phyloP scores from a whole-genome alignment of 2,329 filamentous ascomycete genomes.

The Bipolaris zeicola region DNA sequence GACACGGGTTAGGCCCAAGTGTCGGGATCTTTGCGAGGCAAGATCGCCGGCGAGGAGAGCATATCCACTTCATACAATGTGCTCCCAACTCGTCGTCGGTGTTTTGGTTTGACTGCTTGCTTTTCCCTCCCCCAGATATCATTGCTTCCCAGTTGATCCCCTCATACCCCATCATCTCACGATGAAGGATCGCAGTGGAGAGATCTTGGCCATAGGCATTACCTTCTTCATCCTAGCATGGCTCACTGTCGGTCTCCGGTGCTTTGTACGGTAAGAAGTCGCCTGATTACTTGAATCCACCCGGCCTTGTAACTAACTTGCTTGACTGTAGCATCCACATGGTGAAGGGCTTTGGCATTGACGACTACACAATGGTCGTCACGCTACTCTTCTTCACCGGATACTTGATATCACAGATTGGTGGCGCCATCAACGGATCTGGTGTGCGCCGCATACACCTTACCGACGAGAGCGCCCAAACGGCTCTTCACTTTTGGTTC shows the following conservation, averaged over 20 bases:
- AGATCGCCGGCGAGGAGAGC: slow-evolving; percentile 13
- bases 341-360: slow-evolving; percentile 47
- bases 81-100: slow-evolving; percentile 9
- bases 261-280: slow-evolving; percentile 43
- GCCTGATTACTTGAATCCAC: background rate
- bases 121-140: slow-evolving; percentile 5
- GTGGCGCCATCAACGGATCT: slow-evolving; percentile 47
- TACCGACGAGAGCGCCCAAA: slow-evolving; percentile 32
- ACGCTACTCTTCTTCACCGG: slow-evolving; percentile 47
- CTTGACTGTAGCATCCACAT: slow-evolving; percentile 30
- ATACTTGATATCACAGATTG: slow-evolving; percentile 38
- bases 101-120: background rate
- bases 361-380: slow-evolving; percentile 50
- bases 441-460: slow-evolving; percentile 43
- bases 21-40: slow-evolving; percentile 16
- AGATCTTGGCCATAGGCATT: slow-evolving; percentile 39
- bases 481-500: slow-evolving; percentile 54
- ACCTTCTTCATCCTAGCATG: slow-evolving; percentile 47
- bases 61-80: slow-evolving; percentile 14
- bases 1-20: slow-evolving; percentile 2
- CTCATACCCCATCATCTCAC: slow-evolving; percentile 2
- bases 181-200: slow-evolving; percentile 36
- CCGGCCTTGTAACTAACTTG: background rate
- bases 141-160: background rate
- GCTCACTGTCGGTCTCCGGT: slow-evolving; percentile 45